These are phyloP conservation scores for Fusarium hostae DNA, from an alignment of 2,329 filamentous ascomycete species.

Conservation along the genomic window DNA sequence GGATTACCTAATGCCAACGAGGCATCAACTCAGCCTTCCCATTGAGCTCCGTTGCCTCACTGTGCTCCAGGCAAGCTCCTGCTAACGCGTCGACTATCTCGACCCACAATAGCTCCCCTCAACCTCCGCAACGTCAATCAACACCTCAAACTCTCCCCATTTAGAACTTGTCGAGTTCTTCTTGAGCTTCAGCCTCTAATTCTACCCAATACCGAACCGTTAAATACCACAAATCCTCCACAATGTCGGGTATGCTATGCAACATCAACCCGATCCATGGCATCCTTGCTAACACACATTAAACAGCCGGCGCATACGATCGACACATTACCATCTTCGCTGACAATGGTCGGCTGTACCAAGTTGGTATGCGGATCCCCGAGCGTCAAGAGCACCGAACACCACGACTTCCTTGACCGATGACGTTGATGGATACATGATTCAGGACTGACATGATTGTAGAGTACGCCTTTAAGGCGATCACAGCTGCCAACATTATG, in stretches of 20 bases:
- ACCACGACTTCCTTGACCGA: constrained; percentile 27
- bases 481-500: constrained; percentile 99
- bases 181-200: constrained; percentile 24
- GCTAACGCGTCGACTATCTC: constrained; percentile 56
- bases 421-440: constrained; percentile 28
- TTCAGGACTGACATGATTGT: constrained; percentile 38
- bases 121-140: constrained; percentile 32
- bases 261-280: constrained; percentile 8
- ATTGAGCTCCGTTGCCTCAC: constrained; percentile 47
- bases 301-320: constrained; percentile 81
- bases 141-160: constrained; percentile 11
- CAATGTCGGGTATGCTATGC: constrained; percentile 61
- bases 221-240: constrained; percentile 48
- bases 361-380: constrained; percentile 82
- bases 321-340: constrained; percentile 99
- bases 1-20: constrained; percentile 42
- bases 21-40: constrained; percentile 50
- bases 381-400: constrained; percentile 4
- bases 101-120: constrained; percentile 42
- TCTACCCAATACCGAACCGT: constrained; percentile 2
- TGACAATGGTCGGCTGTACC: constrained; percentile 96
- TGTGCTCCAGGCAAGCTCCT: constrained; percentile 60
- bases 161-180: constrained; percentile 14
- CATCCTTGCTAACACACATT: constrained; percentile 45
- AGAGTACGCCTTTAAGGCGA: constrained; percentile 99